A percentile compares a stretch with the other conserved stretches of the same genome.
Conservation (phyloP, 257 asterid species). For the Penstemon barbatus region DNA sequence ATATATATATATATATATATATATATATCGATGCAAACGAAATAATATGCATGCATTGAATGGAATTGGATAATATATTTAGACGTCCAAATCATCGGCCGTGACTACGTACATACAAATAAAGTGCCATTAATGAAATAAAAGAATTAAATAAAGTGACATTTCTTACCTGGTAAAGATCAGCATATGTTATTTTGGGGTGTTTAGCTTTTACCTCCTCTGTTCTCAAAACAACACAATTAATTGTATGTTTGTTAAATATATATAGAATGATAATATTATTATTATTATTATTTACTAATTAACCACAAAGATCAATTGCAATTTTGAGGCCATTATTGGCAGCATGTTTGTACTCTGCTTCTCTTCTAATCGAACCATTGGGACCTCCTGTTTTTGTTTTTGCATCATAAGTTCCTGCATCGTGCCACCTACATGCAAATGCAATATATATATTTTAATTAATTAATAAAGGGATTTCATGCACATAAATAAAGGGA, state of each 20-base stretch:
- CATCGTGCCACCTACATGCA: slow-evolving; percentile 87
- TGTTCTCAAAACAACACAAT: slow-evolving; percentile 38
- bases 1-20: no score
- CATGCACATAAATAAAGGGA: no score
- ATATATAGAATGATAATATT: not conserved
- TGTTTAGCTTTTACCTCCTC: slow-evolving; percentile 71
- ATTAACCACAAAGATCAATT: slow-evolving; percentile 74
- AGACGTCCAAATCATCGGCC: no score
- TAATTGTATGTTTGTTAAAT: slow-evolving; percentile 7
- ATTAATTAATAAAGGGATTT: no score
- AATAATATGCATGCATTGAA: no score
- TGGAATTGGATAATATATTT: no score
- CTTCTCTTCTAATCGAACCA: slow-evolving; percentile 76
- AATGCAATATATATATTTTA: not conserved
- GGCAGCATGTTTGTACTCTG: slow-evolving; percentile 59
- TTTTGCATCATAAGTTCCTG: slow-evolving; percentile 83
- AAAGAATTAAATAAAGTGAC: not conserved
- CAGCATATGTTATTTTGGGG: slow-evolving; percentile 79
- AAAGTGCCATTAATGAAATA: not conserved
- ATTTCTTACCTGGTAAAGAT: slow-evolving; percentile 77
- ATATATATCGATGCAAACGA: not conserved
- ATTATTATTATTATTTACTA: slow-evolving; percentile 1
- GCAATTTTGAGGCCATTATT: slow-evolving; percentile 72
- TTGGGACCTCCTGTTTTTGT: slow-evolving; percentile 86
- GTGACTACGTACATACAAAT: no score